phyloP scores from a whole-genome alignment of 768 basidiomycete genomes.

The Leccinum broughii region DNA sequence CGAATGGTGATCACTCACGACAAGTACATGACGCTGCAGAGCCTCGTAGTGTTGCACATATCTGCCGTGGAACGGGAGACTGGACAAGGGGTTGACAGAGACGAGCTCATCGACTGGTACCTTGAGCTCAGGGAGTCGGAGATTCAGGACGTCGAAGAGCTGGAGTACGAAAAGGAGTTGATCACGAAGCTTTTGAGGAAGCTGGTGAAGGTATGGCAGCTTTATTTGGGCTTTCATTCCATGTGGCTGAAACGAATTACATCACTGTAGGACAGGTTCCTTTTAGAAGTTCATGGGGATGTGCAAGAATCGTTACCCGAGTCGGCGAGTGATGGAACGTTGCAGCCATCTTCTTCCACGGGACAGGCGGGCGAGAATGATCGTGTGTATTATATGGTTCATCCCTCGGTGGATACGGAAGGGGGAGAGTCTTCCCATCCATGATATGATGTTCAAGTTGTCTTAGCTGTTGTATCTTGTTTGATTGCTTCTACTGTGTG shows the following conservation, averaged over 20 bases:
- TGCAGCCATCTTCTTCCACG: constrained; percentile 48
- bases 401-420: constrained; percentile 83
- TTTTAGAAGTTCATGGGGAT: constrained; percentile 82
- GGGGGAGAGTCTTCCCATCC: constrained; percentile 38
- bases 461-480: constrained; percentile 13
- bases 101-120: constrained; percentile 97
- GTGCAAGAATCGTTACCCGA: constrained; percentile 73
- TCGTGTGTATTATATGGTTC: constrained; percentile 86
- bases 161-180: constrained; percentile 89
- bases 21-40: constrained; percentile 88
- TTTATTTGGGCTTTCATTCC: not conserved
- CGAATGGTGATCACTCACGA: constrained; percentile 96
- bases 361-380: constrained; percentile 54
- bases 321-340: constrained; percentile 59
- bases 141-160: constrained; percentile 78
- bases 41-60: constrained; percentile 82
- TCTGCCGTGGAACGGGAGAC: constrained; percentile 73
- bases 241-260: not conserved
- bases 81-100: constrained; percentile 77
- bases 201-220: constrained; percentile 74
- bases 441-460: constrained; percentile 14
- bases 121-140: constrained; percentile 86
- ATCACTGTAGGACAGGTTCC: constrained; percentile 67
- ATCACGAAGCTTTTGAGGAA: constrained; percentile 87
- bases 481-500: constrained; percentile 6